Evolutionary conservation across 306 rosid genomes (phyloP), one percentile per base, ranked within the genome.

Genomic region (Prunus mume): DNA sequence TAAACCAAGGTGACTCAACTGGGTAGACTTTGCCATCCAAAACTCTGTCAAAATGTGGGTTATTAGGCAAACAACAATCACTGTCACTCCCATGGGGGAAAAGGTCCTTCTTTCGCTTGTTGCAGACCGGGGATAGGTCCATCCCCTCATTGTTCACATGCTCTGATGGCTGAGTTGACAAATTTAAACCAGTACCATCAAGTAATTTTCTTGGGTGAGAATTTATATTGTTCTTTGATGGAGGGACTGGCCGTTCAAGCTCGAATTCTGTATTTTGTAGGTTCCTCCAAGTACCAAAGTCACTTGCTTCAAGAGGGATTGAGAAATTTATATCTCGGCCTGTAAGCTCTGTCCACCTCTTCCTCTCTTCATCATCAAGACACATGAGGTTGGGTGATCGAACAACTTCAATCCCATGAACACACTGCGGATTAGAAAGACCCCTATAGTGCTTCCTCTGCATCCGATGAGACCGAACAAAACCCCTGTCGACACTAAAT

Each of bases 371-470:
- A 75, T 86, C 84, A 73, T 88, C 87, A 7, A 86, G 76, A 32
- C 84, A 76, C 75, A 73, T 62, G 77, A 88, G 87, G 60, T 82
- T 88, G 72, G 91, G 91, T 8, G 85, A 63, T n/a, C 82, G 75
- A 74, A 88, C 89, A 62, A 88, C 77, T 79, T 88, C 85, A n/a
- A 88, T 79, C 72, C 91, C 91, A 71, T 88, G 91, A 45, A 88
- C 84, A 46, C 92, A 88, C 30, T 88, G 92, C 0, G 92, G 92
- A 54, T 88, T 88, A 28, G 92, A 88, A 43, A 88, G 86, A 18
- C 92, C 92, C 69, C 90, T 88, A 27, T 88, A 88, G 80, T 88
- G 90, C 86, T 88, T 88, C 58, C 92, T 77, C 67, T 88, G 92
- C 92, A 88, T 88, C 72, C 90, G 78, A 68, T 88, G 92, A 3